Evolutionary conservation across 805 yeast genomes (phyloP), one percentile per base, ranked within the genome.

Genomic region (Wickerhamiella cacticola): DNA sequence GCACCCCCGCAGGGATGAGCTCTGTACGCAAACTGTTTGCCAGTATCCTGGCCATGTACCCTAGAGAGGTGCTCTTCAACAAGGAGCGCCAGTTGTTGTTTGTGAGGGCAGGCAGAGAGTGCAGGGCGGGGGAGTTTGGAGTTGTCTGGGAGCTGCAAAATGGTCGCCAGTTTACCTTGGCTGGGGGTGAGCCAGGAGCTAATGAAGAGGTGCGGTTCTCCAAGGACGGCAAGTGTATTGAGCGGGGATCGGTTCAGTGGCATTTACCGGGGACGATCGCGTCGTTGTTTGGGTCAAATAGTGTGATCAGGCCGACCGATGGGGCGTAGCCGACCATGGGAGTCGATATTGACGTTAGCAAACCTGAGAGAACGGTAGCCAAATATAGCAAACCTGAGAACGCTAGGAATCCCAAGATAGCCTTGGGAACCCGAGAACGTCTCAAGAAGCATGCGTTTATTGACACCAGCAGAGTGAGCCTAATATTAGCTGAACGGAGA

Each of bases 41-140:
- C 7, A 21, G 28, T 4, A 23, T 47, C 3, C 42, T 41, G 3
- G n/a, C n/a, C 13, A 21, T 10, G 13, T 47, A 42, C 29, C 36
- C 43, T 3, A 13, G 28, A 1, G 28, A 23, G 4, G 36, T 44
- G n/a, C 12, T 46, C 1, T 50, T 50, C 34, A 38, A 46, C 35
- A 44, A 44, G 31, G 25, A 33, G 19, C 45, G 42, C 10, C 52
- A 50, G 34, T 16, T 46, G 5, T 13, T 50, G 8, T 31, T 46
- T 9, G 42, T 47, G 2, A 39, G 16, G 9, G 16, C 31, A 23
- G 40, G n/a, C n/a, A n/a, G 39, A 1, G 36, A 35, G 7, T 3
- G n/a, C 26, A 15, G 21, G 18, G 10, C 13, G 7, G 35, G 19
- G 1, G 15, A 10, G 1, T 34, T 22, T 19, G 38, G 21, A 3